These are phyloP conservation scores for Musa beccarii DNA, from an alignment of 176 grass and related monocot genomes.

Conservation along the genomic window DNA sequence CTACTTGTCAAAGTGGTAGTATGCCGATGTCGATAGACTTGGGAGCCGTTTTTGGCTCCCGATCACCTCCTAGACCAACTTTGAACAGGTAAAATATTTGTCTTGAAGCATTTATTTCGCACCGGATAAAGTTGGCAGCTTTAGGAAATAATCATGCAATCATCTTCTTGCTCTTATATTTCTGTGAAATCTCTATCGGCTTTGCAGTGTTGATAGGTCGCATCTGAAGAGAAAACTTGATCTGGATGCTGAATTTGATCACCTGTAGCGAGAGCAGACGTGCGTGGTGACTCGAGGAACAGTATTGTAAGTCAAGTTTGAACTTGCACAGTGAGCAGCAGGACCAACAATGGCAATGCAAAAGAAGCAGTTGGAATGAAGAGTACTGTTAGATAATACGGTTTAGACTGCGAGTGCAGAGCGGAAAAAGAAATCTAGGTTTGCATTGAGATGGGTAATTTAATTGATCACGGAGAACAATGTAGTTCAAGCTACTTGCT, in stretches of 20 bases:
- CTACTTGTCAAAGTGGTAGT: slow-evolving; percentile 50
- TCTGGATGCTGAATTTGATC: slow-evolving; percentile 84
- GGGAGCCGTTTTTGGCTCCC: slow-evolving; percentile 71
- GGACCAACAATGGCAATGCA: not conserved
- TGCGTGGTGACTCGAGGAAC: not conserved
- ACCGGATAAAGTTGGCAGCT: not conserved
- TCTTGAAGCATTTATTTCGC: not conserved
- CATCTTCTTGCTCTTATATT: no score
- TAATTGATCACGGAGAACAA: no score
- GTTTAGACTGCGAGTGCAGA: no score
- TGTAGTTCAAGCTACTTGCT: no score
- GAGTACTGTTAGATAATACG: no score
- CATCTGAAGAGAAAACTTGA: slow-evolving; percentile 86
- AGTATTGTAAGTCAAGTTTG: not conserved
- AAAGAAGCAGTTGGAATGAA: not conserved
- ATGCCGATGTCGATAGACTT: slow-evolving; percentile 94
- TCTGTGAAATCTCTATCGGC: not conserved
- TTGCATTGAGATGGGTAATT: no score
- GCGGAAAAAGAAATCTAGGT: no score
- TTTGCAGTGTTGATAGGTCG: slow-evolving; percentile 79
- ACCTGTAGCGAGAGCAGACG: slow-evolving; percentile 35
- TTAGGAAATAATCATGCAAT: no score
- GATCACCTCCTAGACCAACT: slow-evolving; percentile 59
- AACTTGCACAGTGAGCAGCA: not conserved
- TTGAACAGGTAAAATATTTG: slow-evolving; percentile 54